These are phyloP conservation scores for Thermothelomyces thermophilus DNA, from an alignment of 2,329 filamentous ascomycete genomes.

Conservation along the genomic window DNA sequence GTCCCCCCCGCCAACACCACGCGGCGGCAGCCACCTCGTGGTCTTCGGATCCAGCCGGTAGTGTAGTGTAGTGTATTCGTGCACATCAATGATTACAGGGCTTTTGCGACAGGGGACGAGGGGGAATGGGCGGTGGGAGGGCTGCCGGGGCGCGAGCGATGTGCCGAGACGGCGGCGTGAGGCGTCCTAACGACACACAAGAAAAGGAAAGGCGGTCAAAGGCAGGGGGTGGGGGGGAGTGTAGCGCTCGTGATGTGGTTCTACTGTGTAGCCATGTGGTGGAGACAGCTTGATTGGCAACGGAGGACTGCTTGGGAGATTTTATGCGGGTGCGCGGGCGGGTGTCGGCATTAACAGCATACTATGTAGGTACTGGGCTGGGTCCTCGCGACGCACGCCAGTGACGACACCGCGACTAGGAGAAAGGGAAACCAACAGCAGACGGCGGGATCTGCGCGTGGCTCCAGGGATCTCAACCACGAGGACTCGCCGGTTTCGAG, in stretches of 20 bases:
- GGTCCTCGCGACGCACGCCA: neutral
- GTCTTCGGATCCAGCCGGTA: neutral
- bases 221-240: no score
- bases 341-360: no score
- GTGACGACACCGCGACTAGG: neutral
- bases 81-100: neutral
- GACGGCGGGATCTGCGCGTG: conserved; percentile 34
- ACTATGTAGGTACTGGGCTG: no score
- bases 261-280: no score
- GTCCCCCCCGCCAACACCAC: no score
- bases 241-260: neutral
- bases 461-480: conserved; percentile 33
- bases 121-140: neutral
- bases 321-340: no score
- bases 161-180: neutral
- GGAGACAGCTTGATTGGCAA: neutral
- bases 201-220: conserved; percentile 5
- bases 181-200: neutral
- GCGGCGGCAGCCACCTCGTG: neutral
- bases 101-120: neutral
- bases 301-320: neutral
- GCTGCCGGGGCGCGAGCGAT: neutral
- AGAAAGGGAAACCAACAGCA: neutral
- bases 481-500: conserved; percentile 27
- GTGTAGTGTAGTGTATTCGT: neutral